Evolutionary conservation across 352 stramenopile species (phyloP), one percentile per base, ranked within the genome.

Genomic region (Globisporangium megalacanthum): DNA sequence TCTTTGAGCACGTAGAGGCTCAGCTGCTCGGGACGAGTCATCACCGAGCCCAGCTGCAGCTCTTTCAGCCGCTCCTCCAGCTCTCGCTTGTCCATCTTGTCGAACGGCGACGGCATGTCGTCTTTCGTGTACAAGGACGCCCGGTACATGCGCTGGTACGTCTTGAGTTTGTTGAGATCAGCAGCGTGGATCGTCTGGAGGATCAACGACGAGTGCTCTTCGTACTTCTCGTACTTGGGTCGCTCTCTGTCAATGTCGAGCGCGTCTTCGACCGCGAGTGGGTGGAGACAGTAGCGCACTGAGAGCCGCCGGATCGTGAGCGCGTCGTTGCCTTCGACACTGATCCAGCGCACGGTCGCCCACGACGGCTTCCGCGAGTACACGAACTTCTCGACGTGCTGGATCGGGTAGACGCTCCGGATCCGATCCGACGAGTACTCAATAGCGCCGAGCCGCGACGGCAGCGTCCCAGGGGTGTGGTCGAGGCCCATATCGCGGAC

Each of bases 171-270:
- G 3, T 60, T 54, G 17, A 86, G 22, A 58, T 90, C 74, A 3
- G 79, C 68, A 0, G 69, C 64, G 36, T 86, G 74, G 19, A 88
- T 68, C 4, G 75, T 86, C 58, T 89, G 79, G 17, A 94, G 64
- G 36, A 94, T 72, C 37, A 96, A 54, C 5, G 77, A 89, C 44
- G 80, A 83, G 56, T 96, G 85, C 25, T 92, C 86, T 20, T 94
- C 83, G 63, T 93, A 96, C 29, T 83, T 73, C 33, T 96, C 86
- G 56, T 90, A 92, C 62, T 96, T 96, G 10, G 83, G 84, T 0
- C 86, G 76, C 55, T 91, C 79, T 5, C 80, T 70, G 49, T 90
- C 83, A 0, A 92, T 64, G 54, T 92, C 86, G 35, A 96, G 62
- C 1, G 73, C 83, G 55, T 96, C 85, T 63, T 96, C 84, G 13